phyloP scores from a whole-genome alignment of 2,329 filamentous ascomycete species.

The Thermothelomyces thermophilus region DNA sequence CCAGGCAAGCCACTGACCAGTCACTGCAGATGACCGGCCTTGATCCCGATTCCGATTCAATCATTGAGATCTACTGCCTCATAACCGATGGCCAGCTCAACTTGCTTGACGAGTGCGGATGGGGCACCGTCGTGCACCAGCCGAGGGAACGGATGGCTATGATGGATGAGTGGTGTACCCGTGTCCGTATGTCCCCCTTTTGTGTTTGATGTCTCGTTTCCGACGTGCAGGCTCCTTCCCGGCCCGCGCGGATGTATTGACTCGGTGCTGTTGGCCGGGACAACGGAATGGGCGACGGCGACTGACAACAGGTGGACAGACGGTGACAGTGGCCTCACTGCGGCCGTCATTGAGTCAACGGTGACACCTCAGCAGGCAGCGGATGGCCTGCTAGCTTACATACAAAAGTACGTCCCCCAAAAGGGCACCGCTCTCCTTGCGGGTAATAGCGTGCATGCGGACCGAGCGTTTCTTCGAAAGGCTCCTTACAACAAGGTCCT shows the following conservation, averaged over 20 bases:
- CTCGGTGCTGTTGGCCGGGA: background rate
- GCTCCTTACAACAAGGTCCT: conserved; percentile 68
- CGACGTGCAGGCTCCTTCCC: too few relatives aligned
- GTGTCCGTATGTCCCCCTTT: conserved; percentile 43
- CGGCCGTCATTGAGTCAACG: conserved; percentile 64
- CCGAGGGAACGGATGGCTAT: conserved; percentile 59
- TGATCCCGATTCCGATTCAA: conserved; percentile 69
- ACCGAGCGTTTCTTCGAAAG: conserved; percentile 71
- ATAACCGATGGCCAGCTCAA: conserved; percentile 77
- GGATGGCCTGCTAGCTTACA: conserved; percentile 66
- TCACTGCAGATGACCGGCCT: conserved; percentile 80
- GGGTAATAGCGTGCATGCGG: conserved; percentile 89
- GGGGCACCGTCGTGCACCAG: conserved; percentile 73
- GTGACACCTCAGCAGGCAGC: conserved; percentile 69
- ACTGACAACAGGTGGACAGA: conserved; percentile 32
- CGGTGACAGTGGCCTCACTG: conserved; percentile 71
- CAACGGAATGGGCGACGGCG: background rate
- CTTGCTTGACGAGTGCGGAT: conserved; percentile 68
- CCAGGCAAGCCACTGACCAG: background rate
- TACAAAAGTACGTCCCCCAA: conserved; percentile 63
- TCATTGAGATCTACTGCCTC: conserved; percentile 88
- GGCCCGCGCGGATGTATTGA: too few relatives aligned
- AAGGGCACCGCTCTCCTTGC: conserved; percentile 66
- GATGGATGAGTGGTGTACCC: conserved; percentile 87
- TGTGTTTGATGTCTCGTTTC: too few relatives aligned